phyloP scores from a whole-genome alignment of 179 eudicot genomes.

The Silene coronaria region DNA sequence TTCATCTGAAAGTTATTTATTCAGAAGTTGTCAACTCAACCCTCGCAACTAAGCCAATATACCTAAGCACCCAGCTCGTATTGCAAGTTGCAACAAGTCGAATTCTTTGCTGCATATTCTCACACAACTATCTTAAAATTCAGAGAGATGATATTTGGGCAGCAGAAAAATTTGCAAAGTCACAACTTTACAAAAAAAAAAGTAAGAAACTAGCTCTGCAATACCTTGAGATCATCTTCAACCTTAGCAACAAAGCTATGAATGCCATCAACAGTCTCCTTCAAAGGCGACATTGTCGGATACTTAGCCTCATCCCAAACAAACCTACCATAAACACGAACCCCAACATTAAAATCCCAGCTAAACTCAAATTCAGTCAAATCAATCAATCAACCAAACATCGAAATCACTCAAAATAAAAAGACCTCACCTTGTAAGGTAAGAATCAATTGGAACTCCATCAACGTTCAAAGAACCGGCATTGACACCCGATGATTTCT shows the following conservation, averaged over 20 bases:
- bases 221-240: conserved; percentile 98
- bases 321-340: conserved; percentile 42
- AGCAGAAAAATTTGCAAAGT: not conserved
- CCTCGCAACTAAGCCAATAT: not conserved
- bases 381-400: conserved; percentile 14
- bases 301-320: conserved; percentile 97
- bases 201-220: conserved; percentile 2
- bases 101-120: not conserved
- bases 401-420: not conserved
- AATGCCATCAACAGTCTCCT: conserved; percentile 77
- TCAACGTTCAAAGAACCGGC: conserved; percentile 84
- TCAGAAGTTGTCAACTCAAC: not conserved
- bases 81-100: not conserved
- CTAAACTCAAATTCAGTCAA: conserved; percentile 2
- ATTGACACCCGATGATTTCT: conserved; percentile 65
- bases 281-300: conserved; percentile 84
- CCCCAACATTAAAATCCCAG: not conserved
- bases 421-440: conserved; percentile 59
- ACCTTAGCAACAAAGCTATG: conserved; percentile 80
- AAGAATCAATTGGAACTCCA: conserved; percentile 90
- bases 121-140: not conserved
- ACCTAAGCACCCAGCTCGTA: not conserved
- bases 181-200: not conserved
- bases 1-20: not conserved
- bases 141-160: not conserved